Evolutionary conservation across 2,329 filamentous ascomycete genomes (phyloP).

Genomic region (Elsinoe arachidis): DNA sequence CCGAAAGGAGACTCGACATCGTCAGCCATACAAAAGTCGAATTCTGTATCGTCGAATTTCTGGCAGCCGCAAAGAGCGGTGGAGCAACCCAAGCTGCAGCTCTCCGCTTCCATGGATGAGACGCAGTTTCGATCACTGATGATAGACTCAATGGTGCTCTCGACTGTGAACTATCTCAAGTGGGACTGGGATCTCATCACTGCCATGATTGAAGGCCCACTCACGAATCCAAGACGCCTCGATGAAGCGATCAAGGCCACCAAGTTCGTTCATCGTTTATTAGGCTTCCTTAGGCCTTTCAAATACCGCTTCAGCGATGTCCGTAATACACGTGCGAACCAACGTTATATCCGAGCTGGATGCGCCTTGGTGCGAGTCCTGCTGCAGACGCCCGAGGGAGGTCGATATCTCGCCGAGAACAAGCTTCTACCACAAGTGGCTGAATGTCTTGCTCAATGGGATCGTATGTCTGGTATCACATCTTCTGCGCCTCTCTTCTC

Average conservation of each 20-base stretch:
- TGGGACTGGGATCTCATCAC: conserved; percentile 97
- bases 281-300: conserved; percentile 94
- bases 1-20: conserved; percentile 18
- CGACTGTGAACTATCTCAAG: conserved; percentile 82
- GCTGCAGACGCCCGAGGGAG: conserved; percentile 75
- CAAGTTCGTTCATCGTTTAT: conserved; percentile 89
- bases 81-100: conserved; percentile 44
- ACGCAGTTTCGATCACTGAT: conserved; percentile 54
- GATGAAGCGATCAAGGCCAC: conserved; percentile 92
- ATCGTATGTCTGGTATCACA: conserved; percentile 65
- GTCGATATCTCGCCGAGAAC: conserved; percentile 78
- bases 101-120: conserved; percentile 54
- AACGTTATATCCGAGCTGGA: conserved; percentile 85
- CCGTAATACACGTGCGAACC: conserved; percentile 82
- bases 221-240: conserved; percentile 81
- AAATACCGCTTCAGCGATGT: conserved; percentile 91
- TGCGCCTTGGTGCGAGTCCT: conserved; percentile 82
- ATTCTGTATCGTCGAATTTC: conserved; percentile 31
- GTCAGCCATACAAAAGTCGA: conserved; percentile 27
- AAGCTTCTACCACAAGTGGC: conserved; percentile 90
- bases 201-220: conserved; percentile 81
- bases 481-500: conserved; percentile 87
- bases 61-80: conserved; percentile 25
- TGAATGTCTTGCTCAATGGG: conserved; percentile 90
- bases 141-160: conserved; percentile 75